A percentile compares a stretch with the other conserved stretches of the same genome.
phyloP scores from a whole-genome alignment of 2,329 filamentous ascomycete genomes.

The Phaeosphaeriaceae sp. region DNA sequence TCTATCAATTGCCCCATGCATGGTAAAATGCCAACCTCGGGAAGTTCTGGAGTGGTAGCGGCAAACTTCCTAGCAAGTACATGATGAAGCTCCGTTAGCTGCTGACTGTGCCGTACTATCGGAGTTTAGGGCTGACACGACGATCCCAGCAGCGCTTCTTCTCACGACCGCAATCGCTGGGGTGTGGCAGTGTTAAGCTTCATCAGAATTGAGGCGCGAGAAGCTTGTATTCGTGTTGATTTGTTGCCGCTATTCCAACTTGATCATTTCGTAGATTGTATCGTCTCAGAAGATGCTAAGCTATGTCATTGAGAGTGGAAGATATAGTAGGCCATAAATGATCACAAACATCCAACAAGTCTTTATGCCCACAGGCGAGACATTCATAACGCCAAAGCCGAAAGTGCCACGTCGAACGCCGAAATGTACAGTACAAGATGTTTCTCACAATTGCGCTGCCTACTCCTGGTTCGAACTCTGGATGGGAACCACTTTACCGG shows the following conservation, averaged over 20 bases:
- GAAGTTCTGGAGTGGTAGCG: not conserved
- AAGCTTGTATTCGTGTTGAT: not conserved
- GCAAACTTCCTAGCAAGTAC: not conserved
- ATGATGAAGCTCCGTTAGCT: not conserved
- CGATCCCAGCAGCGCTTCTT: not conserved
- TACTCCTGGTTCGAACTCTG: slow-evolving; percentile 15
- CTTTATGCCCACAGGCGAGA: not conserved
- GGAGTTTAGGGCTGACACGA: not conserved
- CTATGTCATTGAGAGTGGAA: not conserved
- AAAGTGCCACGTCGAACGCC: not conserved
- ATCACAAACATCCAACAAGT: not conserved
- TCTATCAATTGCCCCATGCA: not conserved
- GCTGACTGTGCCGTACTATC: not conserved
- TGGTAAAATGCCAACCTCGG: not conserved
- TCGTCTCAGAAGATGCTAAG: not conserved
- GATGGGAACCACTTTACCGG: slow-evolving; percentile 55
- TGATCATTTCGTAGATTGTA: not conserved
- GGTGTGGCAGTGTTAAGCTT: not conserved
- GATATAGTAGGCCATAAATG: not conserved
- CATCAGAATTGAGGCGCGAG: not conserved
- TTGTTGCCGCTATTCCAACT: not conserved
- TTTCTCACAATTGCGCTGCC: not conserved
- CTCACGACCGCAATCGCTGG: not conserved
- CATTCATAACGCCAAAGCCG: not conserved
- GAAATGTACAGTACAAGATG: not conserved